Evolutionary conservation across 2,329 filamentous ascomycete genomes (phyloP), one percentile per base, ranked within the genome.

Genomic region (Gremmenia infestans): DNA sequence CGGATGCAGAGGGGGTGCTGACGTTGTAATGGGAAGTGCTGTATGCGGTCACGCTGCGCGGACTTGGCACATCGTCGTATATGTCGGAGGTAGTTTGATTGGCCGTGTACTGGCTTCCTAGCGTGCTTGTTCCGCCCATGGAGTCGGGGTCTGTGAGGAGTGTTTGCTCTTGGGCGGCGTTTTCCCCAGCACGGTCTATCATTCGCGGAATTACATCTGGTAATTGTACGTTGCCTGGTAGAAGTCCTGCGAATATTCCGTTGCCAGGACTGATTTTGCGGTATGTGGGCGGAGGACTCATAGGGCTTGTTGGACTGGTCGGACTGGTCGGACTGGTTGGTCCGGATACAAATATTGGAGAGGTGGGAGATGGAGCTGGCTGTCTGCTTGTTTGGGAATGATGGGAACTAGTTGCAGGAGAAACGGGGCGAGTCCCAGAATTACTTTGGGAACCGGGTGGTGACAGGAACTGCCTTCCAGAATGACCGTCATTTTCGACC

Each of bases 91-190:
- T 22, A n/a, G 23, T 42, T 58, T 83, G 78, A 23, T 82, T 77
- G 9, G 80, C 75, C 0, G 81, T 83, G 61, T 75, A 83, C 55
- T 83, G 81, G 65, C 81, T 83, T 19, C 80, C 80, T 7, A 83
- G 66, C 2, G 79, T 82, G 55, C 58, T 63, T 76, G 74, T 35
- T 69, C 70, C 5, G 68, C 70, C 7, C 59, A 69, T 48, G 55
- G 71, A 56, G 53, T 54, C 68, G 42, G 68, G 63, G 2, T 63
- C 66, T 8, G 53, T 45, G 12, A 37, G 17, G 6, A 56, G 23
- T 22, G 56, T 50, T 11, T 57, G 51, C 25, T 57, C 49, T 23
- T 60, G 50, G 9, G 53, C 36, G 37, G 63, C 62, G 2, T 67
- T 50, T 15, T 63, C 63, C 19, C 67, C 65, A 53, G 71, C 67